Evolutionary conservation across 805 yeast genomes (phyloP), one percentile per base, ranked within the genome.

Genomic region (Ogataea nitratoaversa): DNA sequence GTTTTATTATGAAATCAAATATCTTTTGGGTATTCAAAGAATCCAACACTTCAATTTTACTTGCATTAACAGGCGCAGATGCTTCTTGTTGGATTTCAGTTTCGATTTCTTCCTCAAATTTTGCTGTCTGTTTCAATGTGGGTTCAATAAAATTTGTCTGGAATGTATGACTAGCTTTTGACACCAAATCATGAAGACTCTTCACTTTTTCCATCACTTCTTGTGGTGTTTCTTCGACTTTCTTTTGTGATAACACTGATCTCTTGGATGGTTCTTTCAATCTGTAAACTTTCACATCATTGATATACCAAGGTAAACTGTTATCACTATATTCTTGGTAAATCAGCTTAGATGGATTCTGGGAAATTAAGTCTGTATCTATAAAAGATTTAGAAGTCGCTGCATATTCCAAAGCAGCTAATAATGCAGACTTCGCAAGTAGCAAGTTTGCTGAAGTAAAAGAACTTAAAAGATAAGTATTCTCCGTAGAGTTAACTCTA

Each of bases 231-330:
- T 27, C 13, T 8, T 27, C 30, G 6, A 8, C 19, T 6, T 14
- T 30, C 32, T 8, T 22, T 20, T 19, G 16, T 6, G 14, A 22
- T 8, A 7, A 42, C 43, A 29, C 22, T 8, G 34, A 13, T 34
- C 62, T 46, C 18, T 37, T 32, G 12, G 40, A 46, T 2, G 50
- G 43, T 7, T 37, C 29, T 19, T 49, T 47, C 19, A 48, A 38
- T 28, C 62, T 46, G 31, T 45, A 56, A 19, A 57, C 47, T 6
- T 47, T 42, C 4, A 49, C 50, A 23, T 45, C 48, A 12, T 34
- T 44, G 11, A 50, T 43, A 49, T 57, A 60, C 65, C 66, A 62
- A 3, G 66, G 66, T 28, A 60, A 37, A 7, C 56, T 44, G 4
- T 48, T 34, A 43, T 59, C 63, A 23, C 34, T 39, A 32, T 44